A percentile compares a stretch with the other conserved stretches of the same genome.
Evolutionary conservation across 306 rosid species (phyloP).

Genomic region (Sesbania bispinosa): DNA sequence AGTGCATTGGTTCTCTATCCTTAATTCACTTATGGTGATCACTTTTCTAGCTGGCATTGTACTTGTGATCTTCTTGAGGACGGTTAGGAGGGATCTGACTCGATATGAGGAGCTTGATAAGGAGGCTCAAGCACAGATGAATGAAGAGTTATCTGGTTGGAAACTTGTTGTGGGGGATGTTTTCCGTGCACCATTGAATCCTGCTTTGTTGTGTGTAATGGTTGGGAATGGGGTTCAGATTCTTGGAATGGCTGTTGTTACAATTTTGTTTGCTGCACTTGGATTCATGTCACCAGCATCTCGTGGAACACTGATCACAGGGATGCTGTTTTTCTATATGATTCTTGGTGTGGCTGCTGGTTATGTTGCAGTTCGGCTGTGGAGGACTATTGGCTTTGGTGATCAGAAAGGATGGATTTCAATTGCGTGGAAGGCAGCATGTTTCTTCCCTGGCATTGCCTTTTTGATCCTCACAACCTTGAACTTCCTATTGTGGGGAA

Average conservation of each 20-base stretch:
- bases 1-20: too few species aligned
- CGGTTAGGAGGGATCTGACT: constrained; percentile 71
- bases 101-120: constrained; percentile 79
- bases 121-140: too few species aligned
- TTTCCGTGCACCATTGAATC: too few species aligned
- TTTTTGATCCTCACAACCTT: constrained; percentile 65
- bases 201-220: too few species aligned
- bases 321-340: constrained; percentile 72
- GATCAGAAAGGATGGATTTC: constrained; percentile 67
- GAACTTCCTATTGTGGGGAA: constrained; percentile 78
- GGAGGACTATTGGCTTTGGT: constrained; percentile 67
- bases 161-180: too few species aligned
- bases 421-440: constrained; percentile 63
- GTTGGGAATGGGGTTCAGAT: too few species aligned
- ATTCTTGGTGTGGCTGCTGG: constrained; percentile 75
- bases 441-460: constrained; percentile 85
- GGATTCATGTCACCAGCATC: too few species aligned
- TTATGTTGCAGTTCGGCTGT: constrained; percentile 71
- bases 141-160: too few species aligned
- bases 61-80: constrained; percentile 70
- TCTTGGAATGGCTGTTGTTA: too few species aligned
- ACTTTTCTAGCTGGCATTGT: constrained; percentile 77
- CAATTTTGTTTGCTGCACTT: too few species aligned
- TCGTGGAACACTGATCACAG: constrained; percentile 62
- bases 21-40: too few species aligned